A percentile compares a stretch with the other conserved stretches of the same genome.
phyloP scores from a whole-genome alignment of 148 eudicot species.

The Camellia japonica region DNA sequence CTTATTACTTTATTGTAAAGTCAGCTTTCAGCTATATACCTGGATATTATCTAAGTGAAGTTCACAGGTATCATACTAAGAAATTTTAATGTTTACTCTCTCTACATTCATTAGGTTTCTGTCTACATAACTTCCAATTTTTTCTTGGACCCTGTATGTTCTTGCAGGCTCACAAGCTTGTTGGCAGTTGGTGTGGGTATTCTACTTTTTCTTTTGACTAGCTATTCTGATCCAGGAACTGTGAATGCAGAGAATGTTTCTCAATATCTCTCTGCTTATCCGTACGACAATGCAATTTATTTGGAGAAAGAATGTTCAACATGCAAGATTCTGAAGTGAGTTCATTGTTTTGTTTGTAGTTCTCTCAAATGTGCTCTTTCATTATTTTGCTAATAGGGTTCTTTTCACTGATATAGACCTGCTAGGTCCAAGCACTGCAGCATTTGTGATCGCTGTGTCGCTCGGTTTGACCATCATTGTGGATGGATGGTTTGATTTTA shows the following conservation, averaged over 20 bases:
- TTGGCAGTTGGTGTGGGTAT: conserved; percentile 83
- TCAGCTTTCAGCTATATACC: conserved; percentile 86
- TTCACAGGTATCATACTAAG: conserved; percentile 64
- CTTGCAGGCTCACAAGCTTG: conserved; percentile 75
- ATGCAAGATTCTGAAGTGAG: conserved; percentile 87
- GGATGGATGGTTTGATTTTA: conserved; percentile 90
- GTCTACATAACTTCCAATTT: conserved; percentile 9
- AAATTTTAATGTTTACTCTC: conserved; percentile 4
- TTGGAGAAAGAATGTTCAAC: conserved; percentile 83
- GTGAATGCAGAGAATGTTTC: conserved; percentile 77
- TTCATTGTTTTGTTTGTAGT: conserved; percentile 14
- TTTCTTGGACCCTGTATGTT: conserved; percentile 25
- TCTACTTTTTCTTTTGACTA: conserved; percentile 74
- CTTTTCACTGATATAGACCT: conserved; percentile 53
- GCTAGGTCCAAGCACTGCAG: conserved; percentile 99
- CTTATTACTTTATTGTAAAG: conserved; percentile 66
- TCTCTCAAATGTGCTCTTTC: too few species aligned
- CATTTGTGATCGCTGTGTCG: conserved; percentile 90
- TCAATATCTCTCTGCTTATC: conserved; percentile 77
- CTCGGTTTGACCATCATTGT: conserved; percentile 96
- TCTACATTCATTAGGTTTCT: background rate
- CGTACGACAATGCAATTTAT: conserved; percentile 77
- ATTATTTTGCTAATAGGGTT: background rate
- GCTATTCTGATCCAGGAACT: conserved; percentile 95
- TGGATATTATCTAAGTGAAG: conserved; percentile 70